Conservation (phyloP, 352 stramenopile genomes). For the Phytophthora tubulina region DNA sequence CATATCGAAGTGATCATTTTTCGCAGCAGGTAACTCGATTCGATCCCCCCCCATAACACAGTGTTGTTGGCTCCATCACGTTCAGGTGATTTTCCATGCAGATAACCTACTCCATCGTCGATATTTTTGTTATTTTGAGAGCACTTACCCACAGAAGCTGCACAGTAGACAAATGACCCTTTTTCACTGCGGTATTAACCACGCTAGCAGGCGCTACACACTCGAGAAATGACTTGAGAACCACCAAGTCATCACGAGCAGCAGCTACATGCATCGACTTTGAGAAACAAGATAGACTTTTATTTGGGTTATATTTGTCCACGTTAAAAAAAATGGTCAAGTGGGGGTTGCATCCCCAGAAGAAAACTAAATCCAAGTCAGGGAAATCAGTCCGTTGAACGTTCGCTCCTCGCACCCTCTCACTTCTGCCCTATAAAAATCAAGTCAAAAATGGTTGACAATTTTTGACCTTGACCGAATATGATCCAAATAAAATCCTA, state of each 20-base stretch:
- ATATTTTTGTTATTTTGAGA: neutral
- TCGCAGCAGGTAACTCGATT: neutral
- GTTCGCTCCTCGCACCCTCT: no score
- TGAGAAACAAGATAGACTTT: neutral
- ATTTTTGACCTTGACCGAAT: no score
- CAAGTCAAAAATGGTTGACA: no score
- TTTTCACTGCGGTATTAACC: neutral
- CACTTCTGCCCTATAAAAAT: no score
- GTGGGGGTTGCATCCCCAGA: no score
- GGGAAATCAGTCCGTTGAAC: no score
- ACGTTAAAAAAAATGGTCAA: no score
- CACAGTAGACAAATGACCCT: neutral
- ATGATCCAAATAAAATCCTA: no score
- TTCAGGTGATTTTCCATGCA: neutral
- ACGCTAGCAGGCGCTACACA: neutral
- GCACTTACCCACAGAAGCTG: neutral
- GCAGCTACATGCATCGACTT: neutral
- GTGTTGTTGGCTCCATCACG: neutral
- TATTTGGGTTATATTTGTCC: no score
- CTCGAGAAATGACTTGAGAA: neutral
- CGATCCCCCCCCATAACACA: neutral
- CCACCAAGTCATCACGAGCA: neutral
- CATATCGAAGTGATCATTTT: neutral
- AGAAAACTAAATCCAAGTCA: no score
- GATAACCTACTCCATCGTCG: neutral